These are phyloP conservation scores for Sarocladium kiliense DNA, from an alignment of 2,329 filamentous ascomycete species.

Conservation along the genomic window DNA sequence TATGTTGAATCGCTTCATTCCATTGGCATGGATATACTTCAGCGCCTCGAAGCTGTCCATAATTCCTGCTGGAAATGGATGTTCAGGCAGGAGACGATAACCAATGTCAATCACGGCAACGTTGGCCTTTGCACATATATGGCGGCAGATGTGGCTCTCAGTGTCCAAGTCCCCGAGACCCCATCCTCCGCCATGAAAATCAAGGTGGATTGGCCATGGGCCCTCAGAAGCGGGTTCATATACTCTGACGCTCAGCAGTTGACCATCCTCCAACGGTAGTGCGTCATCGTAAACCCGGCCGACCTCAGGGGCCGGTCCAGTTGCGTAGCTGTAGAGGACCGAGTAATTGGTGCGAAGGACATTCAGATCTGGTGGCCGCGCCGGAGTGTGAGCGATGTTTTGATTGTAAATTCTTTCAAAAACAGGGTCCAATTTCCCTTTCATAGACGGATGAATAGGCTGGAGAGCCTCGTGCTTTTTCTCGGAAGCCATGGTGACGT, in stretches of 20 bases:
- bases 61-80: constrained; percentile 40
- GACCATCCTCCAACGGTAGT: constrained; percentile 26
- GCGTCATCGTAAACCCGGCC: constrained; percentile 32
- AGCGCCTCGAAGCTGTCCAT: constrained; percentile 44
- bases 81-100: constrained; percentile 47
- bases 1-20: constrained; percentile 31
- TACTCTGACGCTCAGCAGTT: constrained; percentile 31
- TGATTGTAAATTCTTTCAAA: constrained; percentile 44
- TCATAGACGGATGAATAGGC: constrained; percentile 41
- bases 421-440: constrained; percentile 38
- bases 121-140: constrained; percentile 36
- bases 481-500: constrained; percentile 11
- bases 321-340: constrained; percentile 38
- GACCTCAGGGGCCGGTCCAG: constrained; percentile 33
- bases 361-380: constrained; percentile 32
- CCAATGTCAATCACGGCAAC: constrained; percentile 44
- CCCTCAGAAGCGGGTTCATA: constrained; percentile 36
- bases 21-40: constrained; percentile 30
- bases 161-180: constrained; percentile 44
- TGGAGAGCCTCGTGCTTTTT: constrained; percentile 38
- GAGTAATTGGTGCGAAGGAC: constrained; percentile 36
- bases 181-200: constrained; percentile 46
- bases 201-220: constrained; percentile 41
- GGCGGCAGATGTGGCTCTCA: constrained; percentile 42
- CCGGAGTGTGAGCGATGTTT: constrained; percentile 34